A percentile compares a stretch with the other conserved stretches of the same genome.
Conservation (phyloP, 1,139 yeast genomes). For the Suzukiozyma palmioleophila region DNA sequence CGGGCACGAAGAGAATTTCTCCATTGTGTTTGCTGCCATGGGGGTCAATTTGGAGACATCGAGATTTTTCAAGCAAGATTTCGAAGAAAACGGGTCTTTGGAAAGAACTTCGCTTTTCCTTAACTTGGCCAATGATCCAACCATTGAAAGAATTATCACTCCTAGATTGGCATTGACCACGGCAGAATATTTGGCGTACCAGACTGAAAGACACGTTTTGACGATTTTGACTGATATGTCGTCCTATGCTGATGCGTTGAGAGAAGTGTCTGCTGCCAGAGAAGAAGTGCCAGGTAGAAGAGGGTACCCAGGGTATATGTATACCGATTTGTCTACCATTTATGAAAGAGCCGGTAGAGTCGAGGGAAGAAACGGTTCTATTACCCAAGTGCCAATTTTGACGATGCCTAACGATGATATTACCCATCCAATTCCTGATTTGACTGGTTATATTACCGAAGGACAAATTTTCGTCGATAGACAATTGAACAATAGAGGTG, state of each 20-base stretch:
- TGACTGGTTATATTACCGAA: slow-evolving; percentile 98
- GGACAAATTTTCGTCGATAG: slow-evolving; percentile 98
- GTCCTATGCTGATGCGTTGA: slow-evolving; percentile 97
- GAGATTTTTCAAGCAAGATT: slow-evolving; percentile 84
- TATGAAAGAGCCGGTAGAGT: slow-evolving; percentile 99
- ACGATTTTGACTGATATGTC: slow-evolving; percentile 99
- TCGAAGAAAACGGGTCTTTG: slow-evolving; percentile 97
- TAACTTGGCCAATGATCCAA: slow-evolving; percentile 98
- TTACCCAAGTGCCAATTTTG: slow-evolving; percentile 96
- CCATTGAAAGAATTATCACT: slow-evolving; percentile 97
- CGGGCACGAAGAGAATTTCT: slow-evolving; percentile 98
- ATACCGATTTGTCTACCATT: slow-evolving; percentile 97
- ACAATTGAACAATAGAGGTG: slow-evolving; percentile 92
- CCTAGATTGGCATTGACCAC: slow-evolving; percentile 99
- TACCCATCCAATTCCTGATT: slow-evolving; percentile 99
- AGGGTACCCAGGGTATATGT: slow-evolving; percentile 99
- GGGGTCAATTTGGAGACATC: slow-evolving; percentile 49
- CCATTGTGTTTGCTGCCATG: slow-evolving; percentile 95
- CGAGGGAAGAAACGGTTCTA: slow-evolving; percentile 98
- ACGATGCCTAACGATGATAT: slow-evolving; percentile 99
- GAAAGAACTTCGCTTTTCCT: slow-evolving; percentile 96
- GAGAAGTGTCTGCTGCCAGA: slow-evolving; percentile 99
- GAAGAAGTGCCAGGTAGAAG: slow-evolving; percentile 99
- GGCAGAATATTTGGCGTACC: slow-evolving; percentile 97
- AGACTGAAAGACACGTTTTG: slow-evolving; percentile 97